These are phyloP conservation scores for Sugiyamaella neomexicana DNA, from an alignment of 1,139 yeast species.

Conservation along the genomic window DNA sequence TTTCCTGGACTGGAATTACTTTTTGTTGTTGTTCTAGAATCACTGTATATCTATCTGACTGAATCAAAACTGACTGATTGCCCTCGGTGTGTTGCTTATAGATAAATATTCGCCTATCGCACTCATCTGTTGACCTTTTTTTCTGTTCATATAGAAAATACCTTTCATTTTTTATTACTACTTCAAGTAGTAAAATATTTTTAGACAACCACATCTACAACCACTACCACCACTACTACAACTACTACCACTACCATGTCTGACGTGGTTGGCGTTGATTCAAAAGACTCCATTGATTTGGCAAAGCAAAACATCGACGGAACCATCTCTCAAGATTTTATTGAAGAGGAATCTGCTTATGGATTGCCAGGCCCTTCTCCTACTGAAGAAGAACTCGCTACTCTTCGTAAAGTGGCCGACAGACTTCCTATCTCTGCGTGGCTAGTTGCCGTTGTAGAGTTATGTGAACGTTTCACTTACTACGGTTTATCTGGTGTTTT, in stretches of 20 bases:
- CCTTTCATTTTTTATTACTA: too few relatives aligned
- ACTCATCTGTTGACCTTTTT: neutral
- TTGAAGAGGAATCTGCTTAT: constrained; percentile 5
- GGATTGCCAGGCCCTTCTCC: constrained; percentile 43
- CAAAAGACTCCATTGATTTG: constrained; percentile 7
- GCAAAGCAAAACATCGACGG: constrained; percentile 11
- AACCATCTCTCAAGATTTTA: neutral
- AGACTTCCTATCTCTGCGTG: constrained; percentile 54
- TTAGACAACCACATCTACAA: too few relatives aligned
- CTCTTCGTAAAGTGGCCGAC: constrained; percentile 49
- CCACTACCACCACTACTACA: too few relatives aligned
- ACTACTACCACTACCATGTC: neutral
- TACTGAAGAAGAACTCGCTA: constrained; percentile 47
- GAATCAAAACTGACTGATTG: neutral
- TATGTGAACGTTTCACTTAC: constrained; percentile 82
- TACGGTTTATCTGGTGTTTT: constrained; percentile 77
- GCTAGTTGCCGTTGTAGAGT: constrained; percentile 75
- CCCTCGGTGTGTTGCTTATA: neutral
- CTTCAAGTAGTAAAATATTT: neutral
- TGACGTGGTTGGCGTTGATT: constrained; percentile 6
- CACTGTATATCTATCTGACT: too few relatives aligned
- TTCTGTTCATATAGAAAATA: neutral
- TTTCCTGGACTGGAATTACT: neutral
- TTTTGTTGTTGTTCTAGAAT: neutral
- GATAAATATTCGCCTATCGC: neutral